Evolutionary conservation across 139 green algal species (phyloP), one percentile per base, ranked within the genome.

Genomic region (Tetradesmus lagerheimii): DNA sequence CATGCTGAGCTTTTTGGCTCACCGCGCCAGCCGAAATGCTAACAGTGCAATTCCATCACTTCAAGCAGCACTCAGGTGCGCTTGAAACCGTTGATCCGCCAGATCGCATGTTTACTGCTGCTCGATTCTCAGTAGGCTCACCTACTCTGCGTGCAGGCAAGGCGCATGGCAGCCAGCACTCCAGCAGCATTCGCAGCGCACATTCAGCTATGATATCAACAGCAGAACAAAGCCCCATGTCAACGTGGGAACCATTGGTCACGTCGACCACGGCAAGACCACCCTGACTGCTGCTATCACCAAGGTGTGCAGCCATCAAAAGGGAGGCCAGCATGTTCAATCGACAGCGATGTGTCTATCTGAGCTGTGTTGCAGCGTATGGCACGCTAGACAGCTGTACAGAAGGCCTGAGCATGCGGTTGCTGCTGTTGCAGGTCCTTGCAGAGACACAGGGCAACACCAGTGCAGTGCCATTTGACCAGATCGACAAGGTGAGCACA

Each of bases 261-360:
- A 99, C 90, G 98, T 99, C 4, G 98, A 99, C 86, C 98, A 99
- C 91, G 98, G 98, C 78, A 99, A 99, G 88, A 99, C 98, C 3
- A 99, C 98, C 0, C 94, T 99, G 18, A 99, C 98, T 9, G 98
- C 97, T 14, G 97, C 97, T 11, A 98, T 99, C 91, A 98, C 95
- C 29, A 98, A 97, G 94, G 97, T 96, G 14, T 18, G 37, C 79
- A 87, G 12, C 29, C 14, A 38, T 67, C 29, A 18, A 67, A 35
- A 27, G 80, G 11, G n/a, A n/a, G n/a, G 9, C 15, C 45, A 87
- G 3, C 27, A 31, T n/a, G 35, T 37, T 64, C 3, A 18, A n/a
- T 66, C 75, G 34, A 8, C 9, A 37, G 83, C 18, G 27, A 67
- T 2, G 16, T 31, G 31, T 31, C 1, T 4, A 29, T 71, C 8